Base-by-base conservation (phyloP, 75 land plant species). In the Ceratopteris richardii region DNA sequence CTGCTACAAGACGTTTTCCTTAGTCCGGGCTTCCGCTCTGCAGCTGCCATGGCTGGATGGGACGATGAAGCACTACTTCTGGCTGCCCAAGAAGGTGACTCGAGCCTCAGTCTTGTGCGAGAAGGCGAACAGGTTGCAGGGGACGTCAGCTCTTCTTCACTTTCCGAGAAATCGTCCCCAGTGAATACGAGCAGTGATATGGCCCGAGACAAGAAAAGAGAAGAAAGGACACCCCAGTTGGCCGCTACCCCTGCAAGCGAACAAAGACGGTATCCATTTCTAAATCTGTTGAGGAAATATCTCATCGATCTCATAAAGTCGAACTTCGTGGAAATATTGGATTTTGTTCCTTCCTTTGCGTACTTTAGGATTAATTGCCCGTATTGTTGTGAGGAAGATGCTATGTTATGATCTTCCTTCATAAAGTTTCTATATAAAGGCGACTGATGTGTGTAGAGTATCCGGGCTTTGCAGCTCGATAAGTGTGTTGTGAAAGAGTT, bases 11-110 rank as follows among this genome's bases (percentile, higher is more conserved):
- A 66, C 36, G 31, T 36, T 51, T 23, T 82, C 7, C 64, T 90
- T 18, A 89, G 87, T 56, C 98, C 90, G 0, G 71, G 86, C 14
- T 93, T 93, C 76, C 69, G 83, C 40, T 79, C 82, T 1, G 81
- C 70, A 18, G 96, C 85, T 20, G 96, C 84, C n/a, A 76, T 78
- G 85, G 98, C 98, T 10, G 98, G 98, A 0, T 93, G 96, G 98
- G 98, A 93, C 60, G 98, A 88, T 47, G 98, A 89, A 46, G 72
- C 96, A 1, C 75, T 92, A 56, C 63, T 93, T n/a, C 4, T 76
- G 44, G 90, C 87, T 0, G 70, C 48, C 5, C 14, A n/a, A 20
- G 48, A 46, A 17, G 48, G 4, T 5, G n/a, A 17, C 14, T 2
- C n/a, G 3, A 2, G 48, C 48, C 17, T 46, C 4, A 46, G 3